These are phyloP conservation scores for Scutellaria baicalensis DNA, from an alignment of 257 asterid genomes.

Conservation along the genomic window DNA sequence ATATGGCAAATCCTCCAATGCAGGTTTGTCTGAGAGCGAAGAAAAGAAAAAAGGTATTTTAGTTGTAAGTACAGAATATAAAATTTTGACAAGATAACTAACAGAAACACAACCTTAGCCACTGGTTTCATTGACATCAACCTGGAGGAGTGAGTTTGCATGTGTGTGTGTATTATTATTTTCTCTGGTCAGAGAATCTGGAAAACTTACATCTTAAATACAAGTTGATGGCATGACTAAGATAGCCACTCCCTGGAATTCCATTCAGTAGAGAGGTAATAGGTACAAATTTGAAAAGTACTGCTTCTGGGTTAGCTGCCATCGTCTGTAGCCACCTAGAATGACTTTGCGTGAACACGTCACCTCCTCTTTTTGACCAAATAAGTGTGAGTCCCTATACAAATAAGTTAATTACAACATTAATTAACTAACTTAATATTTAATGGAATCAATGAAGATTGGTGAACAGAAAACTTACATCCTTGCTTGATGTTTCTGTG, in stretches of 20 bases:
- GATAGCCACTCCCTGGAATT: conserved; percentile 98
- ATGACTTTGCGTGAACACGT: conserved; percentile 94
- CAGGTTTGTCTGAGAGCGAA: conserved; percentile 65
- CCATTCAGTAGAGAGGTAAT: conserved; percentile 92
- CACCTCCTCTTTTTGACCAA: conserved; percentile 99
- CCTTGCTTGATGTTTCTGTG: conserved; percentile 92
- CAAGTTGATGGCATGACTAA: conserved; percentile 96
- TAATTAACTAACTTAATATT: conserved; percentile 10
- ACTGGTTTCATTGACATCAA: background rate
- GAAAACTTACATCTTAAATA: conserved; percentile 72
- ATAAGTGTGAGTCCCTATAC: conserved; percentile 88
- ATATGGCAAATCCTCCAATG: conserved; percentile 77
- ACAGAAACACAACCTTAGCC: background rate
- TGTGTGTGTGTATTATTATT: background rate
- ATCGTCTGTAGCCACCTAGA: conserved; percentile 97
- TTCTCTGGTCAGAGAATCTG: conserved; percentile 8
- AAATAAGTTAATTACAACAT: conserved; percentile 15
- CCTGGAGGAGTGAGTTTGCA: too few relatives aligned
- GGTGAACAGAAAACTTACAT: conserved; percentile 46
- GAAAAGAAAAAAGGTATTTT: background rate
- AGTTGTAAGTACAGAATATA: background rate
- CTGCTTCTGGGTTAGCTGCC: conserved; percentile 87
- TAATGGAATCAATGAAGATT: conserved; percentile 4
- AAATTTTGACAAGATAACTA: background rate
- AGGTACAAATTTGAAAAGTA: conserved; percentile 84